Percentiles rank a stretch among this genome's conserved stretches.
These are phyloP conservation scores for Suillus variegatus DNA, from an alignment of 768 basidiomycete species.

Conservation along the genomic window DNA sequence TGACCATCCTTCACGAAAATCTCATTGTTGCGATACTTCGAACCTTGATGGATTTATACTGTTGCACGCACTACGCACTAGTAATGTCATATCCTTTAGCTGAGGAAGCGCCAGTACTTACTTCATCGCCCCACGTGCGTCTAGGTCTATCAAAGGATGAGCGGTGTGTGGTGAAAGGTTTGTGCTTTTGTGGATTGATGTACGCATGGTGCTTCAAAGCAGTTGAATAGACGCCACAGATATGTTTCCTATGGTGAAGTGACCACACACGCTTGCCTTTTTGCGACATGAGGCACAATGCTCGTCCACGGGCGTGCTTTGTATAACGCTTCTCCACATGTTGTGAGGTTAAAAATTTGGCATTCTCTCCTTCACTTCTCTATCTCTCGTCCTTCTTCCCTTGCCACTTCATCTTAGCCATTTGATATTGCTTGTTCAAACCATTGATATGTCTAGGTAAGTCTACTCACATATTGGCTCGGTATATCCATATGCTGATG, in stretches of 20 bases:
- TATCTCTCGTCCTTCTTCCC: background rate
- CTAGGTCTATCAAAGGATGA: background rate
- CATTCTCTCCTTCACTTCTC: background rate
- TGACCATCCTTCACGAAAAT: background rate
- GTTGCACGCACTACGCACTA: background rate
- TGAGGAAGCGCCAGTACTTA: background rate
- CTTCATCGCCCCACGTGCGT: background rate
- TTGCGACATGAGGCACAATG: background rate
- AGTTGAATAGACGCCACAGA: background rate
- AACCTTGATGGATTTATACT: no score
- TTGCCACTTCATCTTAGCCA: background rate
- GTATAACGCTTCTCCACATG: background rate
- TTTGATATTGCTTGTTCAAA: background rate
- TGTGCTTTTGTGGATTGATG: background rate
- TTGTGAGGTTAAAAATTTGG: background rate
- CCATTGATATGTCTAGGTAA: background rate
- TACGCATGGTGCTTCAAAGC: background rate
- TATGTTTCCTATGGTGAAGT: no score
- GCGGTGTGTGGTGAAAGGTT: background rate
- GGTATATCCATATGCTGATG: no score
- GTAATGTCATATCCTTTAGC: background rate
- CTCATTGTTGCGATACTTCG: background rate
- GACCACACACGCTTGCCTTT: background rate
- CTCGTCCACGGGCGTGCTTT: background rate
- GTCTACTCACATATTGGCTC: background rate